Evolutionary conservation across 2,329 filamentous ascomycete genomes (phyloP).

Genomic region (Alternaria dauci): DNA sequence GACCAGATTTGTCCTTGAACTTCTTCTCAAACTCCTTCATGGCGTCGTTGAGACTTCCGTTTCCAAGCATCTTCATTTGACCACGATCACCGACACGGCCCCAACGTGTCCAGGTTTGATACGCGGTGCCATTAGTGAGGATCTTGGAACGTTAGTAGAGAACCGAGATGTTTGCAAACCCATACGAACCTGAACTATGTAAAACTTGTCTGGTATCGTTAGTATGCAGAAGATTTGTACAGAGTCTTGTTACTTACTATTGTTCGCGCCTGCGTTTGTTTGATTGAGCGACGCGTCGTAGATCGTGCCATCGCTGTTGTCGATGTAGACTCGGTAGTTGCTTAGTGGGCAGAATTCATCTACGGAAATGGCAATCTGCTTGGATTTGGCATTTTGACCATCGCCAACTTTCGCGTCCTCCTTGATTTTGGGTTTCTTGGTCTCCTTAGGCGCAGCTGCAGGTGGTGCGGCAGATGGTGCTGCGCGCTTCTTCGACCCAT

Average conservation of each 20-base stretch:
- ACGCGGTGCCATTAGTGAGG: conserved; percentile 43
- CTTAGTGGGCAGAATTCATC: conserved; percentile 55
- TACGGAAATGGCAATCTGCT: conserved; percentile 55
- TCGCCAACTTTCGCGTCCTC: conserved; percentile 53
- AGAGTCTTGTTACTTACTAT: conserved; percentile 54
- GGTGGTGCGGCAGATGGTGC: conserved; percentile 32
- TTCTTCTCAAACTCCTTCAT: conserved; percentile 61
- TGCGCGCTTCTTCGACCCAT: conserved; percentile 44
- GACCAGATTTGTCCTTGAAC: conserved; percentile 65
- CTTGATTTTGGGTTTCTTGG: conserved; percentile 37
- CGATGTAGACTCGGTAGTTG: conserved; percentile 68
- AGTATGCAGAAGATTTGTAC: background rate
- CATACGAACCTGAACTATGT: conserved; percentile 69
- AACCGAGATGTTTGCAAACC: background rate
- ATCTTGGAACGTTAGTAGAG: conserved; percentile 7
- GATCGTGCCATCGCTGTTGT: conserved; percentile 69
- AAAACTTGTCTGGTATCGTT: conserved; percentile 70
- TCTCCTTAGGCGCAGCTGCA: conserved; percentile 24
- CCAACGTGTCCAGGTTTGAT: conserved; percentile 78
- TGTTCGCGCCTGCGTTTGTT: conserved; percentile 74
- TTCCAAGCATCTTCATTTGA: conserved; percentile 54
- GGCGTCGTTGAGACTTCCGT: conserved; percentile 52
- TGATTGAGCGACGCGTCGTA: conserved; percentile 84
- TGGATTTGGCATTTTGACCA: conserved; percentile 55
- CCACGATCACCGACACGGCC: conserved; percentile 73